Conservation (phyloP, 768 basidiomycete genomes). For the Suillus sp. region DNA sequence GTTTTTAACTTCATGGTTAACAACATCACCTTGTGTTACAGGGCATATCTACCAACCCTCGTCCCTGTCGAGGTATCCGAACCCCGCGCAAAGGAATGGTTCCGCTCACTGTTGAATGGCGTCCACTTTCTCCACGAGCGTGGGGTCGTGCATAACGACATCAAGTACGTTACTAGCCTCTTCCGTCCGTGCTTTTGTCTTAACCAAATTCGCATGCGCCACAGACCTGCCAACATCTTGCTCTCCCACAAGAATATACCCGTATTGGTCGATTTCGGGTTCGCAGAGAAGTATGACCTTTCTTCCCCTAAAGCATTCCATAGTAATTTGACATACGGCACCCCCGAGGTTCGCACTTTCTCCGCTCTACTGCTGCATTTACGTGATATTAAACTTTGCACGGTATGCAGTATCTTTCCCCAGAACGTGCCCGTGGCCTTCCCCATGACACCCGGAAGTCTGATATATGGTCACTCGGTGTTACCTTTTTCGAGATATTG, state of each 20-base stretch:
- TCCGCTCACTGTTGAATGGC: constrained; percentile 77
- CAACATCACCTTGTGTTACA: constrained; percentile 33
- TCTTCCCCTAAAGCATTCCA: constrained; percentile 68
- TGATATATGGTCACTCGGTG: constrained; percentile 82
- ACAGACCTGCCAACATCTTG: constrained; percentile 90
- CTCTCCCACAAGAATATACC: constrained; percentile 77
- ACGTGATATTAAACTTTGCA: background rate
- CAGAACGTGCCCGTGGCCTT: constrained; percentile 85
- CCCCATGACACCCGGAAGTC: constrained; percentile 94
- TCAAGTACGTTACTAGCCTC: constrained; percentile 62
- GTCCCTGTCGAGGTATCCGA: constrained; percentile 90
- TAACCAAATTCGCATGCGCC: background rate
- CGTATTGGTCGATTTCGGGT: constrained; percentile 95
- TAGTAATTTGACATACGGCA: constrained; percentile 85
- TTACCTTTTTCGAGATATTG: constrained; percentile 95
- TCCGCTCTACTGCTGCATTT: background rate
- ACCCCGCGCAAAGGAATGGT: constrained; percentile 76
- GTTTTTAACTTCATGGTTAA: constrained; percentile 16
- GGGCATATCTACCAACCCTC: constrained; percentile 85
- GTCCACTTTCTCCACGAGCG: constrained; percentile 82
- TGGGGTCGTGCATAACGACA: constrained; percentile 90
- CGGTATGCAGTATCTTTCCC: constrained; percentile 77
- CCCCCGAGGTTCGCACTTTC: constrained; percentile 69
- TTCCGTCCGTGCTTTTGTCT: background rate
- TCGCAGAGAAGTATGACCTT: constrained; percentile 84